Base-by-base conservation (phyloP, 2,329 filamentous ascomycete genomes). In the Cryphonectria radicalis region DNA sequence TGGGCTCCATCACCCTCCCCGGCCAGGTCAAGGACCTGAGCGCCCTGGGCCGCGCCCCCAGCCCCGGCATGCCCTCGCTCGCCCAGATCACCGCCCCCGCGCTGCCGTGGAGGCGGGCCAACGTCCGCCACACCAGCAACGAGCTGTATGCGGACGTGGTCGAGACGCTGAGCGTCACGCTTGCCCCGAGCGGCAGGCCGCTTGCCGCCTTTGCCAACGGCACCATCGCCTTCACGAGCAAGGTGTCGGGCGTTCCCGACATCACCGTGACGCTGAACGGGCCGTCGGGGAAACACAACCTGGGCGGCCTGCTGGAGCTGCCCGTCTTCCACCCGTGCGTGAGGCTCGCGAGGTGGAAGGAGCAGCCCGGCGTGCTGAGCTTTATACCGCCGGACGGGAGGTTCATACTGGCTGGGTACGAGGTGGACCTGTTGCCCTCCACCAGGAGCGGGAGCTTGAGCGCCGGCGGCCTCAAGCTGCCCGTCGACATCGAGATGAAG, bases 261-360 rank as follows among this genome's bases (percentile, higher is more conserved):
- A 87, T 99, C n/a, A 81, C 94, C 25, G 84, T 99, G 13, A 92
- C 88, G 19, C 86, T 99, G 40, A 92, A 91, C 0, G 92, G 93
- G 1, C 92, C 94, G 0, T 93, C 93, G 0, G 93, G 93, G n/a
- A 92, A 91, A 74, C 91, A 93, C 77, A 91, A 91, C 66, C 86
- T 98, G 65, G 87, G 85, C 22, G 89, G 88, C 74, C 88, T 95
- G 50, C 89, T 99, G 80, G 92, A 97, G 74, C 84, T 97, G 1
- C 96, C 95, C 0, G 94, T 98, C 0, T 99, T 99, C 76, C 96
- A 99, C 79, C 96, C 96, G 0, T 98, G 96, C 77, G 96, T 99
- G 11, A 88, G 96, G 25, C 84, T 99, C 3, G 92, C 92, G n/a
- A 88, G 91, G 74, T 99, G 96, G 96, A 91, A 91, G 76, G 93